Evolutionary conservation across 352 stramenopile genomes (phyloP), one percentile per base, ranked within the genome.

Genomic region (Phytophthora tentaculata): DNA sequence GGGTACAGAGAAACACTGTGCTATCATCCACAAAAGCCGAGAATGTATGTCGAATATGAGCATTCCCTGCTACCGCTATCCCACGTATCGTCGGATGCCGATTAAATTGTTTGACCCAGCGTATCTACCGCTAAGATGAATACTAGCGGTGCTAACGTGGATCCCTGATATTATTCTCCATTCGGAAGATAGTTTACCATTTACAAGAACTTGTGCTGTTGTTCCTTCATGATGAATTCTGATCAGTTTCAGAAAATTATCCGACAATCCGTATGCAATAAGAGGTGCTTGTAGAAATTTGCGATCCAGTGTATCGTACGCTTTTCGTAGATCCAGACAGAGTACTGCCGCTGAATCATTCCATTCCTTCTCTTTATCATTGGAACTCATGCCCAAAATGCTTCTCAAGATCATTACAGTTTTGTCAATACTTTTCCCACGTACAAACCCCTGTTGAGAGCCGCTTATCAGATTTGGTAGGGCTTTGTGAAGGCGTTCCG

Each of bases 21-120:
- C 47, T 35, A 13, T 53, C 47, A 24, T 53, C 47, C 8, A 53
- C 47, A 16, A 53, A 53, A 5, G 20, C 47, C 16, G 47, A 53
- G n/a, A 35, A 53, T 17, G 32, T 53, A 12, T 53, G 47, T 5
- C 23, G 22, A 29, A 22, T 9, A 20, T 48, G 16, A 12, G 14
- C 41, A n/a, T 23, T 48, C 16, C 41, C 14, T 23, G 14, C n/a
- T 32, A 48, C n/a, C 19, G 41, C 3, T 20, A 48, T 48, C n/a
- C 41, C 41, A 23, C 19, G 14, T 16, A 48, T 16, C 6, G 8
- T 1, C 14, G 41, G 14, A 23, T 23, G 14, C 5, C 41, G 14
- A 23, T 48, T 32, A 12, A n/a, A 23, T 45, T 12, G 41, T n/a
- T 48, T 48, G 17, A 23, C 41, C 41, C 6, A 50, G 10, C 20